phyloP scores from a whole-genome alignment of 805 yeast genomes.

The Pichia cephalocereana region DNA sequence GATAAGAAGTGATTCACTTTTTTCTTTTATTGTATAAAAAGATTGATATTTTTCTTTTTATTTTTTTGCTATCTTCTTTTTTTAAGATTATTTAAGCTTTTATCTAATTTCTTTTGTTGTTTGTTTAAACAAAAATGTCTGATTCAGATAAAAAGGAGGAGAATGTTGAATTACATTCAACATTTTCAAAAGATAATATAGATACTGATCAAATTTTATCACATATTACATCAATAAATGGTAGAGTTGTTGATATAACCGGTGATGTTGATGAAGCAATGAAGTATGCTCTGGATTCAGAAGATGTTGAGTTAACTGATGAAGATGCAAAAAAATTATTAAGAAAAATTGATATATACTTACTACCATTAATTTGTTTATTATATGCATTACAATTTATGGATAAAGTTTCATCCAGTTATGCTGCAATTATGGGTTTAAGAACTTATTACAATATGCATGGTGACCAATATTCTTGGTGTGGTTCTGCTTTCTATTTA shows the following conservation, averaged over 20 bases:
- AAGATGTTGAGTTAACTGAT: constrained; percentile 4
- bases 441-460: constrained; percentile 39
- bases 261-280: constrained; percentile 11
- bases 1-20: no score
- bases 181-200: constrained; percentile 10
- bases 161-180: constrained; percentile 5
- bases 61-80: no score
- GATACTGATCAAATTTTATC: constrained; percentile 3
- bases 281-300: constrained; percentile 7
- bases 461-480: constrained; percentile 29
- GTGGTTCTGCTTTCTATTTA: constrained; percentile 22
- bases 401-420: constrained; percentile 48
- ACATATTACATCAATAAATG: constrained; percentile 6
- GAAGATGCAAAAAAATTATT: constrained; percentile 6
- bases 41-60: no score
- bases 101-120: background rate
- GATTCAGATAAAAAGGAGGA: constrained; percentile 4
- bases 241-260: constrained; percentile 4
- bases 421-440: constrained; percentile 52
- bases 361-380: constrained; percentile 42
- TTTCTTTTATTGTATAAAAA: no score
- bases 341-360: constrained; percentile 38
- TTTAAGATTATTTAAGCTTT: no score
- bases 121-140: background rate
- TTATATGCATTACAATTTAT: constrained; percentile 45